Evolutionary conservation across 2,329 filamentous ascomycete genomes (phyloP), one percentile per base, ranked within the genome.

Genomic region (Tolypocladium endophyticum): DNA sequence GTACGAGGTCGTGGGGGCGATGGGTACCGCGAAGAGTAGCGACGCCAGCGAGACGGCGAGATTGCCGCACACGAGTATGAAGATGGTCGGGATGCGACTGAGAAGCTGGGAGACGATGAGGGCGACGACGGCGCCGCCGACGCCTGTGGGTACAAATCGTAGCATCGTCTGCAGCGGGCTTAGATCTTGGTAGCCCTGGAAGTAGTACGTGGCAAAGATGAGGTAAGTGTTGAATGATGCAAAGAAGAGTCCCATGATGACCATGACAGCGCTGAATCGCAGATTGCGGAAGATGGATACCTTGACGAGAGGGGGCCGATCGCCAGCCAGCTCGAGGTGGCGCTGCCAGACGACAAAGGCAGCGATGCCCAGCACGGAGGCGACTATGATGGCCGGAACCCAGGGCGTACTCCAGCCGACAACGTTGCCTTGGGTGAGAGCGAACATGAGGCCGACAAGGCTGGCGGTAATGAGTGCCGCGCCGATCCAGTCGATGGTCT

Each of bases 141-240:
- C 75, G 12, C 87, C 87, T 0, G 83, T 87, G 0, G 87, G 87
- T 11, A 90, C 76, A 69, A 89, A 90, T 3, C 86, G 83, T 11
- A 89, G 69, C 16, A 86, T 88, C 0, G 87, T 89, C 63, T 88
- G 81, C n/a, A 89, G 74, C 0, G 85, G 76, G 0, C 77, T 79
- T 1, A 85, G 76, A 0, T 79, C 81, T 65, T 87, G 85, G 68
- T 82, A 89, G 63, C 86, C 80, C 70, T 90, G 87, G 71, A 83
- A 89, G 71, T 83, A 88, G 71, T 87, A 89, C 5, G 87, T 90
- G 1, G 85, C 81, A 65, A 81, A 88, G 61, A 89, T 77, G 45
- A 88, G 73, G 64, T 81, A 88, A 69, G 86, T 86, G 72, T 87
- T 88, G 73, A 89, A 90, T 2, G 79, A 76, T 23, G 81, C 80